These are phyloP conservation scores for Clonostachys rosea DNA, from an alignment of 2,329 filamentous ascomycete genomes.

Conservation along the genomic window DNA sequence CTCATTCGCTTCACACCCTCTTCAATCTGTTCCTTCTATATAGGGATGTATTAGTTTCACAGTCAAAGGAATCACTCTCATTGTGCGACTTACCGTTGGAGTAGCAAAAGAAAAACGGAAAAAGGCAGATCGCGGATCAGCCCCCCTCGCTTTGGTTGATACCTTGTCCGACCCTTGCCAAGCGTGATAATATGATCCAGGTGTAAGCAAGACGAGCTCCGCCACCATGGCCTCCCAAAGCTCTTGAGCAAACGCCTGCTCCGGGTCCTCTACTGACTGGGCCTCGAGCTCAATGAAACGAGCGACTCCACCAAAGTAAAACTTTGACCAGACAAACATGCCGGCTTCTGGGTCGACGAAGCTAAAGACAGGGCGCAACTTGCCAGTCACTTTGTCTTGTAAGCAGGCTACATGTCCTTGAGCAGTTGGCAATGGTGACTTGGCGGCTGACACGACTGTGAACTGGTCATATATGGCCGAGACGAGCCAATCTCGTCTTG, in stretches of 20 bases:
- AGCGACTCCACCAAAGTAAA: constrained; percentile 12
- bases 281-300: constrained; percentile 13
- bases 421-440: constrained; percentile 6
- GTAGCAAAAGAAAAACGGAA: constrained; percentile 19
- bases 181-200: constrained; percentile 21
- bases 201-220: constrained; percentile 16
- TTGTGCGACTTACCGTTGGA: constrained; percentile 13
- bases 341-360: constrained; percentile 18
- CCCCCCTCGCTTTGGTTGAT: constrained; percentile 13
- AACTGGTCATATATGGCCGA: constrained; percentile 36
- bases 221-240: constrained; percentile 10
- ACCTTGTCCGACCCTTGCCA: constrained; percentile 18
- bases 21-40: neutral
- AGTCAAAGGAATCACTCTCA: neutral
- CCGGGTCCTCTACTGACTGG: constrained; percentile 7
- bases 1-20: neutral
- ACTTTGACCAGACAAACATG: constrained; percentile 24
- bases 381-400: neutral
- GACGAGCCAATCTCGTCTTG: constrained; percentile 59
- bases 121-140: constrained; percentile 11
- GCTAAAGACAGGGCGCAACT: constrained; percentile 15
- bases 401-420: constrained; percentile 14
- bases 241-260: constrained; percentile 13
- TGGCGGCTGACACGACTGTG: constrained; percentile 7
- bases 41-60: neutral